Percentiles rank a stretch among this genome's conserved stretches.
These are phyloP conservation scores for Vitis rupestris DNA, from an alignment of 164 flowering plant genomes.

Conservation along the genomic window DNA sequence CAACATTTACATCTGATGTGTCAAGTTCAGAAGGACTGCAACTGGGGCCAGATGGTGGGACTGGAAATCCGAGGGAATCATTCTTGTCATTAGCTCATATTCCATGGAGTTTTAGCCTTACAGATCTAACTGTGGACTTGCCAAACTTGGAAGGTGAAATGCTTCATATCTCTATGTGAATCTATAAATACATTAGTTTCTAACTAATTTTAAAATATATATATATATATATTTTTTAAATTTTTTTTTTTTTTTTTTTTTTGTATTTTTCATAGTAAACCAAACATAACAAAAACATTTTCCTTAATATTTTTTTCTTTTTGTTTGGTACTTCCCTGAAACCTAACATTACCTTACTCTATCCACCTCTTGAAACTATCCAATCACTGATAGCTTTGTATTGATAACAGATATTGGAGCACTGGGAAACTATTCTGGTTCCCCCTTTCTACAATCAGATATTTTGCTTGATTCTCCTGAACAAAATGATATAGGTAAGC, in stretches of 20 bases:
- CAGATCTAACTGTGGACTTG: constrained; percentile 87
- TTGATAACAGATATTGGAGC: constrained; percentile 74
- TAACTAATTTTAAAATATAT: background rate
- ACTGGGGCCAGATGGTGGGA: constrained; percentile 45
- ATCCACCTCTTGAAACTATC: no score
- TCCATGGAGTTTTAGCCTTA: constrained; percentile 90
- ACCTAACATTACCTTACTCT: no score
- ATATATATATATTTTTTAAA: no score
- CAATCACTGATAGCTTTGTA: background rate
- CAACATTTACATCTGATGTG: constrained; percentile 52
- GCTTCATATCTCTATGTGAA: background rate
- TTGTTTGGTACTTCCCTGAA: no score
- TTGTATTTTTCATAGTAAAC: no score
- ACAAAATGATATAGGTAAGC: constrained; percentile 70
- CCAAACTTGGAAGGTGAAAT: constrained; percentile 53
- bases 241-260: no score
- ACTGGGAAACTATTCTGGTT: constrained; percentile 81
- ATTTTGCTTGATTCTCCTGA: constrained; percentile 89
- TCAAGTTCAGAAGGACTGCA: constrained; percentile 49
- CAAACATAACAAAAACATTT: no score
- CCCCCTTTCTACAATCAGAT: constrained; percentile 91
- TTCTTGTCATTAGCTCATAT: constrained; percentile 81
- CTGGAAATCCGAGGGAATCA: constrained; percentile 43
- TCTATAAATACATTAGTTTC: background rate
- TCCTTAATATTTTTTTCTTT: no score